phyloP scores from a whole-genome alignment of 345 rosid species.

The Linum trigynum region DNA sequence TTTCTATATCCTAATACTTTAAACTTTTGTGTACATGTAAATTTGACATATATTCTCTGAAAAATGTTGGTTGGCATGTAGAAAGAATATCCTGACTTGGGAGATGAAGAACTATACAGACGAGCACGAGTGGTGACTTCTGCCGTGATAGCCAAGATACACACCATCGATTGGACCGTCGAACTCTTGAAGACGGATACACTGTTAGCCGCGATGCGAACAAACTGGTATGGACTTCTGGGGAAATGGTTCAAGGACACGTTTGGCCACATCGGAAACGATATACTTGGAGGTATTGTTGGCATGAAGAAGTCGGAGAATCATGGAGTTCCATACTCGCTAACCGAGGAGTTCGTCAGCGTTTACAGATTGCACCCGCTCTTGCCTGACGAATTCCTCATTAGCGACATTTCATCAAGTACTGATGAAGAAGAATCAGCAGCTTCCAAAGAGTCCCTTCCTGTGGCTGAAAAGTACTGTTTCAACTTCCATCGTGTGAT shows the following conservation, averaged over 20 bases:
- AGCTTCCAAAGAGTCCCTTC: constrained; percentile 34
- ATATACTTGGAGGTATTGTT: constrained; percentile 35
- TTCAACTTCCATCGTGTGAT: no score
- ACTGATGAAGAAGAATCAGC: background rate
- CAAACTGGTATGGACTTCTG: constrained; percentile 47
- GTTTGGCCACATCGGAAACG: constrained; percentile 42
- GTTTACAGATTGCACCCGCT: constrained; percentile 57
- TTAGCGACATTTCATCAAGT: constrained; percentile 25
- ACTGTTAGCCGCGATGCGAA: constrained; percentile 45
- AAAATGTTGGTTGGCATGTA: no score
- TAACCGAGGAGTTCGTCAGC: constrained; percentile 54
- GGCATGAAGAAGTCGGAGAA: constrained; percentile 37
- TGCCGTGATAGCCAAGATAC: constrained; percentile 58
- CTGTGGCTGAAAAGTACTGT: constrained; percentile 17
- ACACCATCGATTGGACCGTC: constrained; percentile 63
- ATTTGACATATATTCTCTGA: no score
- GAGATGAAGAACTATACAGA: constrained; percentile 44
- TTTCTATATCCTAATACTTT: no score
- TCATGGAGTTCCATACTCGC: constrained; percentile 53
- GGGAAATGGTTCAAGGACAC: constrained; percentile 55
- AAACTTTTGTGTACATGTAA: no score
- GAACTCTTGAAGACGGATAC: constrained; percentile 54
- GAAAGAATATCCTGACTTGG: constrained; percentile 22
- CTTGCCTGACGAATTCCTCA: constrained; percentile 32
- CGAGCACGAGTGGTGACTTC: constrained; percentile 48